Percentiles rank a stretch among this genome's conserved stretches.
Evolutionary conservation across 352 stramenopile species (phyloP).

Genomic region (Phytopythium vexans): DNA sequence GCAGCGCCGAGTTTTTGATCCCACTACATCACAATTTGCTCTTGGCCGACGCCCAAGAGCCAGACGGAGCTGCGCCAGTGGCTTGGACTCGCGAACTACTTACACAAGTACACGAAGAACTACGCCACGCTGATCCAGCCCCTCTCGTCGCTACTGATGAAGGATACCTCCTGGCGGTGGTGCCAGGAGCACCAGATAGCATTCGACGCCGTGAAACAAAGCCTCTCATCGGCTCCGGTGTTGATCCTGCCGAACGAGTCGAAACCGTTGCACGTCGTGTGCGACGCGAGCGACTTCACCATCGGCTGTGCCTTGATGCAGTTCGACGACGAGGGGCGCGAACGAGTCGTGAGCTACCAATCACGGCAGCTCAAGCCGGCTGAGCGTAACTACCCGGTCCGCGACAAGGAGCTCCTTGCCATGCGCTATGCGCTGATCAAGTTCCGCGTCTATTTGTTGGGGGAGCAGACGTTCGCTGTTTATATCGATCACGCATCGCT

Average conservation of each 20-base stretch:
- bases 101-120: constrained; percentile 19
- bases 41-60: not conserved
- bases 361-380: constrained; percentile 5
- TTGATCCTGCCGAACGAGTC: constrained; percentile 8
- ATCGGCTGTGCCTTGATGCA: too few species aligned
- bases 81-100: constrained; percentile 18
- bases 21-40: too few species aligned
- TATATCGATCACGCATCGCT: constrained; percentile 7
- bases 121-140: constrained; percentile 7
- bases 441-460: constrained; percentile 17
- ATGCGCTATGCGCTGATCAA: constrained; percentile 25
- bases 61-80: constrained; percentile 10
- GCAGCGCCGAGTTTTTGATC: too few species aligned
- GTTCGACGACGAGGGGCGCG: constrained; percentile 3
- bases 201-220: constrained; percentile 14
- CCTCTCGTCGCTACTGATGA: constrained; percentile 15
- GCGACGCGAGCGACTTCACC: constrained; percentile 14
- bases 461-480: constrained; percentile 9
- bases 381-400: constrained; percentile 16
- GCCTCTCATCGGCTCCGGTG: constrained; percentile 6
- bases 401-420: constrained; percentile 14
- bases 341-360: constrained; percentile 10
- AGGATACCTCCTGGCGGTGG: constrained; percentile 7
- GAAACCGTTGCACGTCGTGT: constrained; percentile 16
- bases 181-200: constrained; percentile 5